These are phyloP conservation scores for Hypoxylon sp. DNA, from an alignment of 2,329 filamentous ascomycete genomes.

Conservation along the genomic window DNA sequence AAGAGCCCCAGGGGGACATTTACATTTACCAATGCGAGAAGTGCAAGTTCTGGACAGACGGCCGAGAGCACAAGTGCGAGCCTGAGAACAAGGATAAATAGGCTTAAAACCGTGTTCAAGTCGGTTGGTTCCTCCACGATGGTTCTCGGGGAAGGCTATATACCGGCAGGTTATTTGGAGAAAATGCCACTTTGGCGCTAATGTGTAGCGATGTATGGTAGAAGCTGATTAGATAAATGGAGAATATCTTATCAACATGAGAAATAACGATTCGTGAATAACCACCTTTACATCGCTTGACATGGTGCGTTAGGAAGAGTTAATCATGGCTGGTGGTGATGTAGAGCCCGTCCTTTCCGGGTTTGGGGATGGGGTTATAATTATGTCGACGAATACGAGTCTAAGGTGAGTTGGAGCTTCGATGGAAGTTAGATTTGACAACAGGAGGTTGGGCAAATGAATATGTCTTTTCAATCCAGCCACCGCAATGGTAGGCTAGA, in stretches of 20 bases:
- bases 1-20: conserved; percentile 4
- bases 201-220: not conserved
- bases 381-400: too few relatives aligned
- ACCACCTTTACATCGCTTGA: not conserved
- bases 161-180: not conserved
- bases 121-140: not conserved
- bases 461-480: too few relatives aligned
- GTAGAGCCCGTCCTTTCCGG: too few relatives aligned
- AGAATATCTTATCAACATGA: not conserved
- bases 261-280: not conserved
- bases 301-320: too few relatives aligned
- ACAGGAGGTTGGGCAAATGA: too few relatives aligned
- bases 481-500: too few relatives aligned
- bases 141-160: not conserved
- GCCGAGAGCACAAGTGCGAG: conserved; percentile 22
- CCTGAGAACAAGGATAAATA: conserved; percentile 30
- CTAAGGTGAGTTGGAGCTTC: too few relatives aligned
- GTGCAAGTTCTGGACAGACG: conserved; percentile 32
- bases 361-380: too few relatives aligned
- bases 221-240: not conserved
- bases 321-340: too few relatives aligned
- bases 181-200: not conserved
- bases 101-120: conserved; percentile 1
- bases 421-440: too few relatives aligned
- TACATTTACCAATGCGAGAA: conserved; percentile 14